Percentiles rank a stretch among this genome's conserved stretches.
Evolutionary conservation across 2,329 filamentous ascomycete species (phyloP).

Genomic region (Fusarium subglutinans): DNA sequence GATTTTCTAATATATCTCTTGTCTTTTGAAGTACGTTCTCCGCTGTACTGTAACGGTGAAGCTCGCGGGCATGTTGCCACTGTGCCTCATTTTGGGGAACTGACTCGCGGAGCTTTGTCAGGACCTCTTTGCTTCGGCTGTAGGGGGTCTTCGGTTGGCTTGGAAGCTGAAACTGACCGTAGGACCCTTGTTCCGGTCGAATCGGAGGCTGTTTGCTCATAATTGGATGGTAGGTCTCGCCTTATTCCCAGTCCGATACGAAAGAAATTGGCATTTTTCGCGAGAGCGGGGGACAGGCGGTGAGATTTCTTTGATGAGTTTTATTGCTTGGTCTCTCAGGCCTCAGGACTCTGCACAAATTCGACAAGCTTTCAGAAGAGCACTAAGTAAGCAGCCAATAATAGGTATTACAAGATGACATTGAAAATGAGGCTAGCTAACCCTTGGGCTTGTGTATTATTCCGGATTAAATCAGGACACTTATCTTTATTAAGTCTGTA

Average conservation of each 20-base stretch:
- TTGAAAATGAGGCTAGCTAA: too few relatives aligned
- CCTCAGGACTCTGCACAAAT: fast-evolving
- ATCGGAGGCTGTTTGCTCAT: not conserved
- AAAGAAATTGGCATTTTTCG: fast-evolving
- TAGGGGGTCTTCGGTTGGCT: fast-evolving
- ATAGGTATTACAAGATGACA: too few relatives aligned
- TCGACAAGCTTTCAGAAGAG: fast-evolving
- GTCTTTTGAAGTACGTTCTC: not conserved
- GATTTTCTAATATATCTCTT: not conserved
- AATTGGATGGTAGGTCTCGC: fast-evolving
- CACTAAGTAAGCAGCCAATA: not conserved
- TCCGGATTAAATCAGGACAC: too few relatives aligned
- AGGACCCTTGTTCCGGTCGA: not conserved
- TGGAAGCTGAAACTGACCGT: not conserved
- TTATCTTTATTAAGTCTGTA: too few relatives aligned
- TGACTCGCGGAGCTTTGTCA: not conserved
- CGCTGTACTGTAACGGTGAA: not conserved
- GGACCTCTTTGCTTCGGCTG: fast-evolving
- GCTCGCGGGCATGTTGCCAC: not conserved
- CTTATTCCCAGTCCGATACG: fast-evolving
- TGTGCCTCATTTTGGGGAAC: not conserved
- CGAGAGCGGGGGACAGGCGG: not conserved
- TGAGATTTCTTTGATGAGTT: not conserved
- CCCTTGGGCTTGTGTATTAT: too few relatives aligned
- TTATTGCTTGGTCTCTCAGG: not conserved